Conservation (phyloP, 2,329 filamentous ascomycete genomes). For the Cladosporium velox region DNA sequence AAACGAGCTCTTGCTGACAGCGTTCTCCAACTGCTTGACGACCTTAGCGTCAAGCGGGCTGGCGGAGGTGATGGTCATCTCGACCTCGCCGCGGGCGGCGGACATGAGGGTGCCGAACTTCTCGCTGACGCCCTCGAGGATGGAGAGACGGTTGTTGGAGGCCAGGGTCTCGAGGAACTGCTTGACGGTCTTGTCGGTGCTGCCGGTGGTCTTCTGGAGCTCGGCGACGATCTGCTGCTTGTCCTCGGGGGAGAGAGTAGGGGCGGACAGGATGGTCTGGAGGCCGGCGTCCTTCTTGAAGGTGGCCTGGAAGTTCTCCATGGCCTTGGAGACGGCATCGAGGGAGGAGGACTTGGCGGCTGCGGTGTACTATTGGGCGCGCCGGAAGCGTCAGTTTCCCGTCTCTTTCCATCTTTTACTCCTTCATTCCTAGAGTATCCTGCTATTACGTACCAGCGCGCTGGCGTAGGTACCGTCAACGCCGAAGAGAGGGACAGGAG, state of each 20-base stretch:
- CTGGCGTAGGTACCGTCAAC: slow-evolving; percentile 97
- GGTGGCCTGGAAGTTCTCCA: slow-evolving; percentile 69
- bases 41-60: slow-evolving; percentile 86
- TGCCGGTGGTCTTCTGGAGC: slow-evolving; percentile 79
- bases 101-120: slow-evolving; percentile 89
- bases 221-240: slow-evolving; percentile 85
- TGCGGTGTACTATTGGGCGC: slow-evolving; percentile 77
- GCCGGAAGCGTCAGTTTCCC: slow-evolving; percentile 21
- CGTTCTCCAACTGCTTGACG: slow-evolving; percentile 79
- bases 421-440: slow-evolving; percentile 11
- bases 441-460: slow-evolving; percentile 77
- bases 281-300: slow-evolving; percentile 86
- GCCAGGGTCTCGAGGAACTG: slow-evolving; percentile 90
- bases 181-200: slow-evolving; percentile 75
- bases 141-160: slow-evolving; percentile 90
- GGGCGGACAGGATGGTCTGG: slow-evolving; percentile 70
- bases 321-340: slow-evolving; percentile 79
- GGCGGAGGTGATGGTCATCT: slow-evolving; percentile 88
- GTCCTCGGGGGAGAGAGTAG: slow-evolving; percentile 75
- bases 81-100: slow-evolving; percentile 87
- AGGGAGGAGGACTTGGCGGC: slow-evolving; percentile 84
- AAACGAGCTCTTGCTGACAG: slow-evolving; percentile 86
- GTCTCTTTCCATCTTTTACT: slow-evolving; percentile 5
- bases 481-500: slow-evolving; percentile 89
- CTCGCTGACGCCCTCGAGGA: slow-evolving; percentile 77